Base-by-base conservation (phyloP, 306 rosid species). In the Cucurbita ficifolia region DNA sequence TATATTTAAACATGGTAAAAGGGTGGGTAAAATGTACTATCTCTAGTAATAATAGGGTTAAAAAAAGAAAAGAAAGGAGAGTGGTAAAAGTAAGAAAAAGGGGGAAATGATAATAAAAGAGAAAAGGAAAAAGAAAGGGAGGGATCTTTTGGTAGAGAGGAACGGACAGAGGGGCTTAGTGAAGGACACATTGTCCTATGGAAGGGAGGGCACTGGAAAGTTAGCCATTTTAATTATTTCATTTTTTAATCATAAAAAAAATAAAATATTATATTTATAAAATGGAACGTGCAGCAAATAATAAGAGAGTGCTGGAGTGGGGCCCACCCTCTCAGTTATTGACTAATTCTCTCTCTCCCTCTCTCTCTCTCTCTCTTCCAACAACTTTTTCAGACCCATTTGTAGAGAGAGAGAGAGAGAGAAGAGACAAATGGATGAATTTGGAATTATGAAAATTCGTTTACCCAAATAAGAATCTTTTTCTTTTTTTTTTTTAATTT, bases 101-200 rank as follows among this genome's bases (percentile, higher is more conserved):
- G 5, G 14, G 14, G n/a, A 50, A 16, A 50, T 5, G 18, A 50
- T 13, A 49, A 49, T 6, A 5, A 16, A 50, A 50, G 8, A 18
- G 54, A 5, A 49, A 49, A 6, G n/a, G 54, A 7, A 0, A 42
- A 19, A 9, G 10, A 68, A 68, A 46, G 56, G 56, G 40, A 22
- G 55, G 73, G 73, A 68, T 68, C 39, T 68, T 68, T 68, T 68
- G 73, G 73, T 68, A 68, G 21, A 46, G 17, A 68, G 12, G 70
- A 39, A 63, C 40, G 29, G 70, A 39, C 29, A 45, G 40, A 68
- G 39, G 11, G 12, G 6, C 3, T 43, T 42, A 67, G 22, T 7
- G 24, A 42, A 68, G 73, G 73, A 46, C 73, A 67, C n/a, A 45
- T 43, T 65, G 72, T 65, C 71, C 50, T 64, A 4, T 40, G 16